These are phyloP conservation scores for Hypoxylon fragiforme DNA, from an alignment of 495 filamentous ascomycete genomes.

Conservation along the genomic window DNA sequence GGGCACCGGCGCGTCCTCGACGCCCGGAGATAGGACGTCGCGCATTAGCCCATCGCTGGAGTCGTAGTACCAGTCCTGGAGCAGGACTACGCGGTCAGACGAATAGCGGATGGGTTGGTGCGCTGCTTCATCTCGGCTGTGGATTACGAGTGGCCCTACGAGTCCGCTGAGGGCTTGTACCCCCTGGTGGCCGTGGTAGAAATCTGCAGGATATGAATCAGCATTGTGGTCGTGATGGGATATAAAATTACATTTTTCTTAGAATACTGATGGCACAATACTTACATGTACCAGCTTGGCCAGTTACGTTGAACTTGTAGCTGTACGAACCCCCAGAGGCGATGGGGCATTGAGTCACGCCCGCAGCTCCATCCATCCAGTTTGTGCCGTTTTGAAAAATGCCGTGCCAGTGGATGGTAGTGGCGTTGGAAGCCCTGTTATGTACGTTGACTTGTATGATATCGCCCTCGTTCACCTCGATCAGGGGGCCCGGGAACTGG, in stretches of 20 bases:
- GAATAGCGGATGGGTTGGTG: constrained; percentile 47
- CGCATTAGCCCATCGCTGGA: constrained; percentile 51
- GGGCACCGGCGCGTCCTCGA: constrained; percentile 62
- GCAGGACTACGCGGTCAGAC: constrained; percentile 57
- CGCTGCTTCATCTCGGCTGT: constrained; percentile 49
- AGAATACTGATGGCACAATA: constrained; percentile 26
- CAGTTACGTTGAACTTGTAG: constrained; percentile 49
- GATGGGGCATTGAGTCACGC: constrained; percentile 71
- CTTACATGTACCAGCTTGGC: constrained; percentile 52
- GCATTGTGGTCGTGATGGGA: constrained; percentile 24
- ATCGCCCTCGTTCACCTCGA: constrained; percentile 54
- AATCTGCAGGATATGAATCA: constrained; percentile 37
- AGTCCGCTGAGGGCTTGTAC: constrained; percentile 55
- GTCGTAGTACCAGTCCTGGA: constrained; percentile 64
- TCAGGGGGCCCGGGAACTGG: constrained; percentile 55
- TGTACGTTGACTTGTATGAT: constrained; percentile 49
- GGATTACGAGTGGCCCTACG: constrained; percentile 60
- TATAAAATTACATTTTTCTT: constrained; percentile 4
- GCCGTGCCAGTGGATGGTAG: constrained; percentile 61
- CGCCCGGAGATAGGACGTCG: constrained; percentile 54
- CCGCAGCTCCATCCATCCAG: constrained; percentile 42
- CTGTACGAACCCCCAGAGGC: constrained; percentile 53
- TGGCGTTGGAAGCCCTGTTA: constrained; percentile 50
- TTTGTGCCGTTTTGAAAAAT: constrained; percentile 33
- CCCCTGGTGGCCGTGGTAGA: constrained; percentile 48